Percentiles rank a stretch among this genome's conserved stretches.
Evolutionary conservation across 257 asterid species (phyloP).

Genomic region (Phtheirospermum japonicum): DNA sequence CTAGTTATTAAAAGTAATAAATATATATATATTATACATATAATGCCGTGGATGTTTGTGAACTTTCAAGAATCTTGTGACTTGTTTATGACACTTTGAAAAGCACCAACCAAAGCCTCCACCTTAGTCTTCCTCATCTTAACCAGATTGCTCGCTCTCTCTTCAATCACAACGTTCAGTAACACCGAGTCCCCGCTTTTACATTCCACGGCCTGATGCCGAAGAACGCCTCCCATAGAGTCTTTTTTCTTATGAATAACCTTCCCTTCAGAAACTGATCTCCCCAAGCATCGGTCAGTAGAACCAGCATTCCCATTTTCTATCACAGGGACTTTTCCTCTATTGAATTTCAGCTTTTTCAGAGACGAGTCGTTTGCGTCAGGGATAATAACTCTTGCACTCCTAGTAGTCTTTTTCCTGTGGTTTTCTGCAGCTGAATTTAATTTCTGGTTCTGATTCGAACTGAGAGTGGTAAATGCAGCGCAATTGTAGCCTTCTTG

Average conservation of each 20-base stretch:
- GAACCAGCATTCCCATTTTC: conserved; percentile 19
- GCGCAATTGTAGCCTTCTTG: neutral
- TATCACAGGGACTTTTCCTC: conserved; percentile 10
- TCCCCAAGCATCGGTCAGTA: conserved; percentile 18
- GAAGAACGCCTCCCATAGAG: conserved; percentile 18
- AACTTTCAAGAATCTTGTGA: conserved; percentile 31
- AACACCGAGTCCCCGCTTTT: conserved; percentile 10
- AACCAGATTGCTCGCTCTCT: conserved; percentile 32
- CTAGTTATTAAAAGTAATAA: too few species aligned
- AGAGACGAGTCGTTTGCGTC: conserved; percentile 27
- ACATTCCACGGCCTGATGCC: conserved; percentile 6
- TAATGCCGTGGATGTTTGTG: neutral
- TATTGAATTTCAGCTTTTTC: conserved; percentile 24
- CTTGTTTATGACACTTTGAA: conserved; percentile 37
- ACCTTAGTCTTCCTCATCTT: conserved; percentile 39
- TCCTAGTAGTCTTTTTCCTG: neutral
- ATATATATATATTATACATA: neutral
- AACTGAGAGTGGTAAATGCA: neutral
- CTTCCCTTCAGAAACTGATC: conserved; percentile 13
- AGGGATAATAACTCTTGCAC: neutral
- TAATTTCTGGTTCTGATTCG: conserved; percentile 13
- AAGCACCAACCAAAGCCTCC: conserved; percentile 49
- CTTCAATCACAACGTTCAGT: conserved; percentile 36
- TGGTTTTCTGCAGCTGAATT: conserved; percentile 4
- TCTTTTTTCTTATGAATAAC: conserved; percentile 4